Conservation (phyloP, 805 yeast species). For the Priceomyces castillae region DNA sequence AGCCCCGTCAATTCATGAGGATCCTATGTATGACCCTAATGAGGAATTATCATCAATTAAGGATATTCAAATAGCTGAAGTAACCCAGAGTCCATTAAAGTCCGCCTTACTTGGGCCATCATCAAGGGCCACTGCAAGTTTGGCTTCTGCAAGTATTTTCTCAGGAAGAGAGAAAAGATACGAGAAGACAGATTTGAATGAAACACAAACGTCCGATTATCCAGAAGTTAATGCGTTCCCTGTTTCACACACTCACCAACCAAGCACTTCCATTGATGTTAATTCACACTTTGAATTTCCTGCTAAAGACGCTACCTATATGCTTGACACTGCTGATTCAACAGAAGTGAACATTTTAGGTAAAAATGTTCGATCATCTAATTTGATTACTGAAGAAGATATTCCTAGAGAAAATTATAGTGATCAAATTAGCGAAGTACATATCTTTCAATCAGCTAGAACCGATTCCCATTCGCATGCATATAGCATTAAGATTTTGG, state of each 20-base stretch:
- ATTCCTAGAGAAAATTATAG: neutral
- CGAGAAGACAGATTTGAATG: neutral
- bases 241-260: neutral
- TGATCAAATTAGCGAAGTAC: slow-evolving; percentile 1
- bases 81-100: neutral
- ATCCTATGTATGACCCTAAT: neutral
- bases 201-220: neutral
- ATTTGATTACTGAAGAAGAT: neutral
- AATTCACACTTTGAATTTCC: slow-evolving; percentile 33
- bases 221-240: neutral
- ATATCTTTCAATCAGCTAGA: neutral
- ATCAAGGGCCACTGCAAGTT: neutral
- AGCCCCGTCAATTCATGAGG: neutral
- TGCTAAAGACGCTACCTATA: neutral
- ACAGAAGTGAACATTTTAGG: neutral
- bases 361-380: neutral
- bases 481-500: slow-evolving; percentile 5
- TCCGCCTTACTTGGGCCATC: neutral
- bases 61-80: neutral
- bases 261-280: slow-evolving; percentile 19
- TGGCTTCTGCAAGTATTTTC: neutral
- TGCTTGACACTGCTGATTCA: neutral
- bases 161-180: neutral
- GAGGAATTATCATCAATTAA: neutral
- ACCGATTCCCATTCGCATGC: neutral